These are phyloP conservation scores for Boletus rubroflammeus DNA, from an alignment of 768 basidiomycete genomes.

Conservation along the genomic window DNA sequence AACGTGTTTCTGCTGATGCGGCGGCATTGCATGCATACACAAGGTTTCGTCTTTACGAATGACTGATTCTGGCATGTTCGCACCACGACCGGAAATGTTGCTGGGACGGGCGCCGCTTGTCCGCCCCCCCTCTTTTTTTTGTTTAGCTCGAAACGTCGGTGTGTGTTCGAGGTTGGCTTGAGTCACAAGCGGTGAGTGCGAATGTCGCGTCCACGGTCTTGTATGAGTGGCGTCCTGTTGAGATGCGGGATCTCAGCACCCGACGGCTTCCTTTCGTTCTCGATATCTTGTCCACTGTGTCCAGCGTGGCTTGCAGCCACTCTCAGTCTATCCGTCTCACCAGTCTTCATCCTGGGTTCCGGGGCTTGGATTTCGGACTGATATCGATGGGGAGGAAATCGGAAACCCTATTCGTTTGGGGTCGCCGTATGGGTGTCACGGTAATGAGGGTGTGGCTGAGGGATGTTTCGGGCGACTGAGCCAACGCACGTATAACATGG, in stretches of 20 bases:
- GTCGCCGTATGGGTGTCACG: background rate
- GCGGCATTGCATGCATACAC: background rate
- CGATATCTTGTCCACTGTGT: no score
- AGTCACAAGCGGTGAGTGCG: background rate
- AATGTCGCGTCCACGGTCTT: background rate
- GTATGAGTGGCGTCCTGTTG: background rate
- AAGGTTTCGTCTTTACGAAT: background rate
- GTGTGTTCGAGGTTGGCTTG: background rate
- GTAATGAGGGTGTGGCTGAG: background rate
- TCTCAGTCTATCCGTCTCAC: background rate
- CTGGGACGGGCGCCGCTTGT: background rate
- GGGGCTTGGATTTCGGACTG: background rate
- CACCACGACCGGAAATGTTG: background rate
- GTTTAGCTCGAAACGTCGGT: background rate
- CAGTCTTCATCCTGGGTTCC: background rate
- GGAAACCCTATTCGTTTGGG: background rate
- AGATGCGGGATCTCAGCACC: background rate
- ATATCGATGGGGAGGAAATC: background rate
- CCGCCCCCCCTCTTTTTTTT: no score
- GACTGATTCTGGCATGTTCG: background rate
- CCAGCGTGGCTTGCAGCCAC: background rate
- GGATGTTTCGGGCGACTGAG: constrained; percentile 10
- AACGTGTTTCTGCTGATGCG: background rate
- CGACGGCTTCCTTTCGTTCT: no score
- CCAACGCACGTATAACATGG: background rate